Base-by-base conservation (phyloP, 2,329 filamentous ascomycete species). In the Balansia obtecta region DNA sequence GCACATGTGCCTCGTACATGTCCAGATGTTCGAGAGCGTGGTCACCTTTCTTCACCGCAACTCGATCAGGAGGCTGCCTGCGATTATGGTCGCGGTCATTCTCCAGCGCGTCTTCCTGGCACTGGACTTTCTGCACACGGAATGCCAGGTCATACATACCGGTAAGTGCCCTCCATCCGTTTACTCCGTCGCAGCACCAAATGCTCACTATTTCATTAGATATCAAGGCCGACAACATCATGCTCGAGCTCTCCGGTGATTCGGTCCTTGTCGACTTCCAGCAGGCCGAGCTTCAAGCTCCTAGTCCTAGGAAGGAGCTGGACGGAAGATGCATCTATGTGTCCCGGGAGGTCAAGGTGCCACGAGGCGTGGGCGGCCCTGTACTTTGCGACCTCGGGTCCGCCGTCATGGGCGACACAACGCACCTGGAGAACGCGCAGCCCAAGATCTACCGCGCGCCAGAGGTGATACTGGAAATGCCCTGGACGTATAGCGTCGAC, bases 381-480 rank as follows among this genome's bases (percentile, higher is more conserved):
- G 61, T 74, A 1, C 61, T 76, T 7, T 74, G 73, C 51, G 74
- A 78, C 54, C 72, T 78, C 54, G 73, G 73, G 12, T 71, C 71
- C 0, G 72, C 71, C 9, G 60, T 72, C 11, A 0, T 20, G 0
- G 68, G 69, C 5, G 64, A 64, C 12, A 13, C 46, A 34, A 50
- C 67, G 16, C 8, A 11, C 7, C 44, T 55, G 0, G 68, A 71
- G 48, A 63, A 68, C 40, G 56, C 69, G 1, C 70, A 72, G 51
- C 71, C 71, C 0, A 54, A 65, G 13, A 53, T 68, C 9, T 73
- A 73, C 55, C 56, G 71, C 44, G 61, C 66, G 1, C 68, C 68
- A 0, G 69, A 79, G 52, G 71, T 77, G 9, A 73, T 77, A 5
- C 51, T 78, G 0, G 56, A 65, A 56, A 61, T 56, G 3, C 65